A percentile compares a stretch with the other conserved stretches of the same genome.
Conservation (phyloP, 2,329 filamentous ascomycete species). For the Botryotinia globosa region DNA sequence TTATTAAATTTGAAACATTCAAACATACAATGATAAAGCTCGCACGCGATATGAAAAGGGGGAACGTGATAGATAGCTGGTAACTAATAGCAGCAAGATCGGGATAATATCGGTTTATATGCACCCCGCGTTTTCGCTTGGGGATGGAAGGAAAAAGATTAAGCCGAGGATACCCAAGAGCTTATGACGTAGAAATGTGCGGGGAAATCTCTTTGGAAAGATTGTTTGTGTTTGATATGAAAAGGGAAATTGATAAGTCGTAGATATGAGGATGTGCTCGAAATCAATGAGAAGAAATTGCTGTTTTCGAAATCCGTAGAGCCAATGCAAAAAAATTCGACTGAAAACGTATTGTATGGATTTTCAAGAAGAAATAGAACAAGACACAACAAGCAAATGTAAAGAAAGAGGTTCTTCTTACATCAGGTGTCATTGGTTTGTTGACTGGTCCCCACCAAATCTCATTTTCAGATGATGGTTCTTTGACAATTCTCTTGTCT, state of each 20-base stretch:
- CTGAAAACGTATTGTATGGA: not conserved
- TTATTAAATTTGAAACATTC: not conserved
- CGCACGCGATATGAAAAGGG: not conserved
- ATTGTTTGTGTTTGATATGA: not conserved
- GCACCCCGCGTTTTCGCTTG: slow-evolving; percentile 21
- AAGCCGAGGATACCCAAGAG: slow-evolving; percentile 18
- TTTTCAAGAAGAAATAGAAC: not conserved
- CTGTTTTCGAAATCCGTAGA: not conserved
- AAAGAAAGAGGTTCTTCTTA: slow-evolving; percentile 51
- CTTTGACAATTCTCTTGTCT: slow-evolving; percentile 97
- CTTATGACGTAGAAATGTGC: slow-evolving; percentile 19
- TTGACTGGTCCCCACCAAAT: slow-evolving; percentile 87
- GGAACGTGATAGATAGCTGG: not conserved
- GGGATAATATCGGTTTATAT: slow-evolving; percentile 8
- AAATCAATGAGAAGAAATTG: not conserved
- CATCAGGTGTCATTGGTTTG: slow-evolving; percentile 96
- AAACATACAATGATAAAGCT: not conserved
- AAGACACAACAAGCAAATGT: not conserved
- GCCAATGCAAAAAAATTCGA: not conserved
- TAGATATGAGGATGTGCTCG: not conserved
- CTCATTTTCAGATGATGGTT: slow-evolving; percentile 81
- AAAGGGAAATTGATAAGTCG: not conserved
- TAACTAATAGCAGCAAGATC: not conserved
- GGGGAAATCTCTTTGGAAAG: slow-evolving; percentile 3
- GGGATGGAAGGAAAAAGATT: not conserved